Evolutionary conservation across 2,329 filamentous ascomycete genomes (phyloP).

Genomic region (Sporothrix protearum): DNA sequence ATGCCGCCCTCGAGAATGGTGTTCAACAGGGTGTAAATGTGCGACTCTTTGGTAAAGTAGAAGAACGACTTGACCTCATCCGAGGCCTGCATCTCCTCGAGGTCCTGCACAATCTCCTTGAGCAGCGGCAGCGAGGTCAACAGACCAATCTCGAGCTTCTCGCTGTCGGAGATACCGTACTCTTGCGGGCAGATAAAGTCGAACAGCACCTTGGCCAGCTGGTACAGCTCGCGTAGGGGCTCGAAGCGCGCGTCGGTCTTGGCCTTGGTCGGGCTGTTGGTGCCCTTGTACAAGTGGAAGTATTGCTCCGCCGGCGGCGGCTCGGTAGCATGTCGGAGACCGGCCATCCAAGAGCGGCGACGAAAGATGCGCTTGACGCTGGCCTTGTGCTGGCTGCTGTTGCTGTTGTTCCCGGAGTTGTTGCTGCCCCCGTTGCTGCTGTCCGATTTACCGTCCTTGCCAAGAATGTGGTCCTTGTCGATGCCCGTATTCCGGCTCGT

Average conservation of each 20-base stretch:
- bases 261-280: conserved; percentile 64
- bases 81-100: conserved; percentile 95
- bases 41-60: conserved; percentile 98
- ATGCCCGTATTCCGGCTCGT: background rate
- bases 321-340: conserved; percentile 46
- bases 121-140: conserved; percentile 89
- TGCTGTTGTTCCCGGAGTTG: background rate
- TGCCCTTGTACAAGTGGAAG: conserved; percentile 82
- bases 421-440: conserved; percentile 19
- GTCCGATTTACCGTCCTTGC: conserved; percentile 30
- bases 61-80: conserved; percentile 94
- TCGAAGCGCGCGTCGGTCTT: conserved; percentile 83
- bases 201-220: conserved; percentile 88
- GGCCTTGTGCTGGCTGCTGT: conserved; percentile 32
- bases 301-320: conserved; percentile 66
- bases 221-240: conserved; percentile 88
- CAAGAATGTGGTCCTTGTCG: conserved; percentile 31
- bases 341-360: conserved; percentile 58
- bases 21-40: conserved; percentile 97
- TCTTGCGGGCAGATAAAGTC: conserved; percentile 98
- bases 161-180: conserved; percentile 90
- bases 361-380: conserved; percentile 54
- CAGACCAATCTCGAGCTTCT: conserved; percentile 97
- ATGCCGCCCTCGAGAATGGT: conserved; percentile 97
- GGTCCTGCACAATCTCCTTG: conserved; percentile 93